Evolutionary conservation across 768 basidiomycete genomes (phyloP).

Genomic region (Suillus variegatus): DNA sequence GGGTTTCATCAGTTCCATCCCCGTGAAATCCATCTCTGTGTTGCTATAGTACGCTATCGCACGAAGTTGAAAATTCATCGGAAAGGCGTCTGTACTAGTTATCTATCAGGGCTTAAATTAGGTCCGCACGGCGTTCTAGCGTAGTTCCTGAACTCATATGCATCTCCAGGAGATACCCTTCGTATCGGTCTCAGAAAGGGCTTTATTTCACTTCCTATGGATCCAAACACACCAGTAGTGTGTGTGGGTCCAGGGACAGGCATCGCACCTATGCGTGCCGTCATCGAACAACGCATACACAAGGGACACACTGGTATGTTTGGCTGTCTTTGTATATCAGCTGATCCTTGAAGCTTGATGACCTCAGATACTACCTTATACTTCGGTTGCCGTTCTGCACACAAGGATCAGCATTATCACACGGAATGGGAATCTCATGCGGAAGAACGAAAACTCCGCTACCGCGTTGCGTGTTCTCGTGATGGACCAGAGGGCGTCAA

Average conservation of each 20-base stretch:
- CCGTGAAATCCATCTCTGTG: constrained; percentile 76
- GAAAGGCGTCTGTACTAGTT: constrained; percentile 83
- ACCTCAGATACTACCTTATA: constrained; percentile 75
- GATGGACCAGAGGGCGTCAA: background rate
- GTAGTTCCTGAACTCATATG: background rate
- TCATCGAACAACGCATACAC: constrained; percentile 76
- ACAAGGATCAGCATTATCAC: constrained; percentile 79
- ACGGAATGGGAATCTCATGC: constrained; percentile 65
- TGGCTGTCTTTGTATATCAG: background rate
- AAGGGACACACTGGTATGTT: constrained; percentile 53
- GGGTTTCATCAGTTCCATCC: constrained; percentile 49
- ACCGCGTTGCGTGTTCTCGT: constrained; percentile 78
- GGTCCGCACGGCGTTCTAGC: constrained; percentile 42
- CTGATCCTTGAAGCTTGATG: background rate
- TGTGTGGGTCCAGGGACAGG: constrained; percentile 96
- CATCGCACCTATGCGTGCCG: constrained; percentile 86
- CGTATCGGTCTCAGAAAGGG: constrained; percentile 67
- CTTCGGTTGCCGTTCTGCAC: constrained; percentile 83
- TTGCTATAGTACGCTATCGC: constrained; percentile 89
- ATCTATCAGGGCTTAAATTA: constrained; percentile 59
- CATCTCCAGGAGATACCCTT: constrained; percentile 54
- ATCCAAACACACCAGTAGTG: constrained; percentile 63
- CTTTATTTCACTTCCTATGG: constrained; percentile 56
- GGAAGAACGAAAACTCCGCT: constrained; percentile 26
- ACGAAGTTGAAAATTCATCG: constrained; percentile 82